Base-by-base conservation (phyloP, 1,284 basidiomycete species). In the Ceratobasidium theobromae region DNA sequence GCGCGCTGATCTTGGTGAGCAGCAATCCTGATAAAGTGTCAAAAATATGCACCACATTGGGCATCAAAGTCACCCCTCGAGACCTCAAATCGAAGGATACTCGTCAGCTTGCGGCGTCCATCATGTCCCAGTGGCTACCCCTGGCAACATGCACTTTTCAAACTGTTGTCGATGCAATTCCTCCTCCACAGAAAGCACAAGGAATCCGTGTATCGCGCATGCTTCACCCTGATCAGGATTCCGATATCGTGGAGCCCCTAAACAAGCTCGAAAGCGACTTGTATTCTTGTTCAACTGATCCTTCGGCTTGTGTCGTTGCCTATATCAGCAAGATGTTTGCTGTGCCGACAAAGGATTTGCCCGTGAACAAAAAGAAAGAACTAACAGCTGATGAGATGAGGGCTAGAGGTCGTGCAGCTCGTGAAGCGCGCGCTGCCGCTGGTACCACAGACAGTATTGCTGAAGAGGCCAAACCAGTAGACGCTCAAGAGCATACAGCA, bases 301-400 rank as follows among this genome's bases (percentile, higher is more conserved):
- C 84, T 2, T 80, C 82, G 3, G 85, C 87, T 0, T 83, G 79
- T 64, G 79, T 94, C n/a, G 84, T 88, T 12, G 93, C 87, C 3
- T 97, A 96, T 75, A 91, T 99, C 62, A 97, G 93, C 81, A 99
- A 99, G 76, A 99, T 99, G 96, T 98, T 99, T 75, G 95, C 95
- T 0, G 88, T 98, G 1, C 79, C 86, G 23, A 79, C 78, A 18
- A 85, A 84, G 62, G 91, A 96, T 53, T 78, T 99, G 32, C 96
- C 96, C 0, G 89, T 95, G 72, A 88, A 89, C 74, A 92, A 89
- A 77, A 85, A 87, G 73, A 86, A 81, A 70, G 80, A 84, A 27
- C 74, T 94, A 64, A 93, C 89, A 0, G 92, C 91, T 0, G 93
- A 97, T 35, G 92, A 97, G 75, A 89, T 97, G 86, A 82, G 93